phyloP scores from a whole-genome alignment of 2,329 filamentous ascomycete genomes.

The Emergomyces pasteurianus region DNA sequence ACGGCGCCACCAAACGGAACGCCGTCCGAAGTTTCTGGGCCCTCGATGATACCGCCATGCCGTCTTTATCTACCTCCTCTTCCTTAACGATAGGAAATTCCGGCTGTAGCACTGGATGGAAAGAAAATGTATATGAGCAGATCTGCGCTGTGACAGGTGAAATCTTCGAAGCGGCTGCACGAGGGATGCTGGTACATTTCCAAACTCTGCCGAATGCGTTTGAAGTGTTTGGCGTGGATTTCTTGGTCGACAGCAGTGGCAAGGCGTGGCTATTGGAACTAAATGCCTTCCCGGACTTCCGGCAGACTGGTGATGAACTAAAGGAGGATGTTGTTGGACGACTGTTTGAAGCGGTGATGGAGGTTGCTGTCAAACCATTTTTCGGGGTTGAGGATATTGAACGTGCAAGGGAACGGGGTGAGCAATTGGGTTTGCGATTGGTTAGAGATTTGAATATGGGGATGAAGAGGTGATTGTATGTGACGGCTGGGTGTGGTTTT shows the following conservation, averaged over 20 bases:
- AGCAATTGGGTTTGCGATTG: constrained; percentile 19
- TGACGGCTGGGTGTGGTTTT: background rate
- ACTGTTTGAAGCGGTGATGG: constrained; percentile 64
- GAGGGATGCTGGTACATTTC: constrained; percentile 80
- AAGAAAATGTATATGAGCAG: constrained; percentile 56
- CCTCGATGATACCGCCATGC: constrained; percentile 36
- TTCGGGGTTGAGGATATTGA: constrained; percentile 36
- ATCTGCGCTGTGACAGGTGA: constrained; percentile 64
- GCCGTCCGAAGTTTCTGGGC: constrained; percentile 67
- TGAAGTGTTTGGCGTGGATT: constrained; percentile 86
- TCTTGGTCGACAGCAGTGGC: constrained; percentile 58
- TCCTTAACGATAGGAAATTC: constrained; percentile 7
- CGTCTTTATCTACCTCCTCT: constrained; percentile 11
- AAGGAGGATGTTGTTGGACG: constrained; percentile 55
- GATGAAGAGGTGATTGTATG: constrained; percentile 16
- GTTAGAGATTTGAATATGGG: constrained; percentile 33
- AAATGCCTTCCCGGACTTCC: constrained; percentile 94
- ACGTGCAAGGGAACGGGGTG: constrained; percentile 7
- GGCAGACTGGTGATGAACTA: constrained; percentile 71
- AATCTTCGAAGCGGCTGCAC: constrained; percentile 74
- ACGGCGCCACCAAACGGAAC: constrained; percentile 40
- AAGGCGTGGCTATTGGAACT: constrained; percentile 72
- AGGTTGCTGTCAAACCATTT: constrained; percentile 55
- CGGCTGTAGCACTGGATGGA: constrained; percentile 30
- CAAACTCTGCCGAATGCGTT: constrained; percentile 80